phyloP scores from a whole-genome alignment of 2,329 filamentous ascomycete species.

The Rugonectria rugulosa region DNA sequence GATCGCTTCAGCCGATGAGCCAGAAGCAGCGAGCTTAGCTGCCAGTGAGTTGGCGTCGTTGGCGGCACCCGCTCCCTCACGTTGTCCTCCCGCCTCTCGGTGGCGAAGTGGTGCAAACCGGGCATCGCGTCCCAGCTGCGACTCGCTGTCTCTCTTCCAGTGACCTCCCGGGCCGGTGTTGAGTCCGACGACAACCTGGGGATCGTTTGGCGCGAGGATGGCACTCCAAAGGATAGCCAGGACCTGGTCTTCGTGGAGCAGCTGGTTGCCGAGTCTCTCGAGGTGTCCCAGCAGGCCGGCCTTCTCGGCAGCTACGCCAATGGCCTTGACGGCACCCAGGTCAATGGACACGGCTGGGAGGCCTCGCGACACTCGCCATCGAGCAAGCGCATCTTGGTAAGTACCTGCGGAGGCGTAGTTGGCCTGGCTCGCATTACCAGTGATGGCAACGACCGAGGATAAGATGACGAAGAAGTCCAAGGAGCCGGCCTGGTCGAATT shows the following conservation, averaged over 20 bases:
- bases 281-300: neutral
- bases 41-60: neutral
- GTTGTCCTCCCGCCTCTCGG: too few species aligned
- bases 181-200: constrained; percentile 5
- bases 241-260: neutral
- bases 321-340: neutral
- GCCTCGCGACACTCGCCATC: constrained; percentile 14
- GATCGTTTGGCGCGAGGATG: neutral
- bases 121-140: constrained; percentile 13
- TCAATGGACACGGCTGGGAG: constrained; percentile 6
- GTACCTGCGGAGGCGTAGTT: constrained; percentile 49
- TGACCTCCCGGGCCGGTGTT: constrained; percentile 19
- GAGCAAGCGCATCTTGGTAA: constrained; percentile 42
- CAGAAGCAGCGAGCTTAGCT: neutral
- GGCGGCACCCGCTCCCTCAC: neutral
- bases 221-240: neutral
- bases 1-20: neutral
- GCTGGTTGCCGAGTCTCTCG: neutral
- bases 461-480: constrained; percentile 51
- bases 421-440: constrained; percentile 46
- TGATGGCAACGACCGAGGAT: constrained; percentile 45
- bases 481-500: neutral
- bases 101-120: constrained; percentile 17
- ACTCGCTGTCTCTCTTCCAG: constrained; percentile 7
- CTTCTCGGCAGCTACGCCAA: neutral